phyloP scores from a whole-genome alignment of 352 stramenopile genomes.

The Phytopythium cucurbitacearum region DNA sequence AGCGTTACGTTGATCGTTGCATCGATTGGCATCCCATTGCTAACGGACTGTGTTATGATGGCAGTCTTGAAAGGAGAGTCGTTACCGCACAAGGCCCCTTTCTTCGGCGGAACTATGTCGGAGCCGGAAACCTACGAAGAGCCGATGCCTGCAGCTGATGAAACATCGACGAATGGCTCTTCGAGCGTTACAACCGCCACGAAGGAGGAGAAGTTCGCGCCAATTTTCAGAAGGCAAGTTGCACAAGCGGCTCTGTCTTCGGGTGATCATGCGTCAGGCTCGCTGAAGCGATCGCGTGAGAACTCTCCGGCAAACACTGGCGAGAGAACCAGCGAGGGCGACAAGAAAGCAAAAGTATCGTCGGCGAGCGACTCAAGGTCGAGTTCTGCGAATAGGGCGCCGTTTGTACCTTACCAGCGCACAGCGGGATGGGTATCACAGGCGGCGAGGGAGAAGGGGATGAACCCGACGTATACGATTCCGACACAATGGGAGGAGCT shows the following conservation, averaged over 20 bases:
- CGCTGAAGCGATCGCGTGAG: slow-evolving; percentile 37
- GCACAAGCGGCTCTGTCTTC: slow-evolving; percentile 20
- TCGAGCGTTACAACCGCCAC: neutral
- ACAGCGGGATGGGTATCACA: slow-evolving; percentile 11
- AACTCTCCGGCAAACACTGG: slow-evolving; percentile 10
- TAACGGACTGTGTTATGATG: slow-evolving; percentile 2
- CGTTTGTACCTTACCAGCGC: neutral
- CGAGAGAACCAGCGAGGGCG: slow-evolving; percentile 2
- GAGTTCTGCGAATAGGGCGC: neutral
- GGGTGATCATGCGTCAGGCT: slow-evolving; percentile 13
- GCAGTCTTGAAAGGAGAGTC: slow-evolving; percentile 40
- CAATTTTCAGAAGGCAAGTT: slow-evolving; percentile 21
- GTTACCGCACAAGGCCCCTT: slow-evolving; percentile 26
- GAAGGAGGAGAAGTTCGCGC: slow-evolving; percentile 19
- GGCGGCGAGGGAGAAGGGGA: slow-evolving; percentile 25
- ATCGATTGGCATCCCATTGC: neutral
- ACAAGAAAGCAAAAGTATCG: slow-evolving; percentile 12
- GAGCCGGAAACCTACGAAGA: slow-evolving; percentile 19
- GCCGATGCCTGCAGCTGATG: slow-evolving; percentile 4
- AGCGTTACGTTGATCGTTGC: neutral
- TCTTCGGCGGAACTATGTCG: slow-evolving; percentile 28
- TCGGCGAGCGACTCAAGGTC: neutral
- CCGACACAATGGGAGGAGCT: slow-evolving; percentile 71
- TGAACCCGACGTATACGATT: slow-evolving; percentile 57
- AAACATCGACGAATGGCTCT: neutral